Evolutionary conservation across 306 rosid genomes (phyloP), one percentile per base, ranked within the genome.

Genomic region (Acacia confusa): DNA sequence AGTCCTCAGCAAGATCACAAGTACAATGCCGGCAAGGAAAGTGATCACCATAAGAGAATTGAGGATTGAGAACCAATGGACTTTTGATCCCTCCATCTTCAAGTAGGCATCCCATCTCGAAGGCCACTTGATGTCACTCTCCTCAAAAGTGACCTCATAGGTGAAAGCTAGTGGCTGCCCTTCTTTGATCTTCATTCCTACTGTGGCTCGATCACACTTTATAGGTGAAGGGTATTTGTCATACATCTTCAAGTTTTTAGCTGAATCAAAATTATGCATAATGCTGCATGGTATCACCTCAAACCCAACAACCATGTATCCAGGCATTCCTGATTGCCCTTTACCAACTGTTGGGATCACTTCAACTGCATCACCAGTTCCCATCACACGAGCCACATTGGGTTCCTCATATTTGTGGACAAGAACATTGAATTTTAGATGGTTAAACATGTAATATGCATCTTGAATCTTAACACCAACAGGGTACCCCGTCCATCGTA

Each of bases 81-180:
- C 97, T 69, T 88, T 90, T 24, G 97, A 80, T 30, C 94, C 97
- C 84, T 92, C 97, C 97, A 92, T 92, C 90, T 89, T 87, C 89
- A 92, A 85, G 82, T 92, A 92, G 8, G 94, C 97, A 84, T 92
- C 97, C 97, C 97, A 92, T 50, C 94, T 82, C 0, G 97, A 92
- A 5, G 97, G 97, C 97, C 94, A 92, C 81, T 92, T 90, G 78
- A 92, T 90, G 82, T 88, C 93, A 75, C 97, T 90, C 86, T 90
- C 90, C 86, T 88, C 94, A 43, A 92, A 90, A 2, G 85, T 76
- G n/a, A 92, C 91, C 79, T 92, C 97, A 53, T 92, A 92, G 1
- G 92, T 86, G 83, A 92, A 92, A 60, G 87, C 81, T 40, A 92
- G 60, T 0, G 93, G 86, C 79, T 92, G 88, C n/a, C 88, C 91